These are phyloP conservation scores for Sequoia sempervirens DNA, from an alignment of 75 land plant species.

Conservation along the genomic window DNA sequence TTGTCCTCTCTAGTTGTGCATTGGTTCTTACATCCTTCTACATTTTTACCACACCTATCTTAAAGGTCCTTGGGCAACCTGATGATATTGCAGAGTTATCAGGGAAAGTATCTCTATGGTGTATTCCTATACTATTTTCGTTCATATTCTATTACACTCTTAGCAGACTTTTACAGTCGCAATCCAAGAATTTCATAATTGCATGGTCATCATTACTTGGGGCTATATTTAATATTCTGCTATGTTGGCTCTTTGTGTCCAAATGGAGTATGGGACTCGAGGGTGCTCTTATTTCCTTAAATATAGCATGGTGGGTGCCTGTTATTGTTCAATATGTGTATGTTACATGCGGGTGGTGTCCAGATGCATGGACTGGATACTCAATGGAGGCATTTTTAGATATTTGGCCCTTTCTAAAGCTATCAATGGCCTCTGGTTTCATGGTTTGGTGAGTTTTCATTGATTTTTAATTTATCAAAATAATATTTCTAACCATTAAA, in stretches of 20 bases:
- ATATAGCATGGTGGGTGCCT: constrained; percentile 25
- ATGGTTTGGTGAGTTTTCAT: constrained; percentile 25
- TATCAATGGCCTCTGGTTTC: constrained; percentile 33
- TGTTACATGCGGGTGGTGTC: constrained; percentile 6
- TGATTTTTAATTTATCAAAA: constrained; percentile 11
- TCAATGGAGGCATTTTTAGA: constrained; percentile 31
- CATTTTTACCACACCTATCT: not conserved
- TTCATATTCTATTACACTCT: constrained; percentile 3
- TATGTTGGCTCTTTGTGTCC: constrained; percentile 23
- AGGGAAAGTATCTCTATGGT: not conserved
- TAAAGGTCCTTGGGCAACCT: constrained; percentile 11
- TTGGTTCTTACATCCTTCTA: not conserved
- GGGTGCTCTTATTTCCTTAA: constrained; percentile 27
- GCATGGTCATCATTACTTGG: constrained; percentile 17
- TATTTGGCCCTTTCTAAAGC: constrained; percentile 19
- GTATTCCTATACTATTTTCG: constrained; percentile 4
- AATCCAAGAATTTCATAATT: constrained; percentile 22
- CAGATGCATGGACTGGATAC: constrained; percentile 19
- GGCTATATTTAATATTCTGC: constrained; percentile 2
- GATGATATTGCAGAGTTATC: constrained; percentile 7
- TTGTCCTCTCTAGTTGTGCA: not conserved
- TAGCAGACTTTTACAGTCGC: constrained; percentile 3
- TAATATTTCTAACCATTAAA: not conserved
- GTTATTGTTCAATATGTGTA: constrained; percentile 9
- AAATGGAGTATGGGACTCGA: constrained; percentile 17